Evolutionary conservation across 495 filamentous ascomycete species (phyloP).

Genomic region (Aspergillus bridgeri): DNA sequence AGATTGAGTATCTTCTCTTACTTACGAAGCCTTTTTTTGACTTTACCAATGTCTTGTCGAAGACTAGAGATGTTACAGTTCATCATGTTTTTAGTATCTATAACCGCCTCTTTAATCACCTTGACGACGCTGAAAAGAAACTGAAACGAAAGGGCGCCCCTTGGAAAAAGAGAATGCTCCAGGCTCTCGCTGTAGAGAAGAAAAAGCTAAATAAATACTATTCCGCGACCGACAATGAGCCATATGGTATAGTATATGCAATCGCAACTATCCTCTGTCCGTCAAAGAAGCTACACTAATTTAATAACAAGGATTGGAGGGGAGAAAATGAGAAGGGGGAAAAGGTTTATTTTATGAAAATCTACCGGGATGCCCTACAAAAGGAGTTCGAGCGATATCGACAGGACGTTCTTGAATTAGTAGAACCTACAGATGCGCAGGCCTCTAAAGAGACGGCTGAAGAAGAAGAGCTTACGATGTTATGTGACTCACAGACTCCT

Average conservation of each 20-base stretch:
- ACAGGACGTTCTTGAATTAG: not conserved
- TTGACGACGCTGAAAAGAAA: not conserved
- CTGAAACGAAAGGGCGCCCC: not conserved
- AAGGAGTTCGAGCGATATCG: not conserved
- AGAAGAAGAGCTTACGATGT: not conserved
- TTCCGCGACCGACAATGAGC: constrained; percentile 5
- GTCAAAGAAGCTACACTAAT: constrained; percentile 21
- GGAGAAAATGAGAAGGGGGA: not conserved
- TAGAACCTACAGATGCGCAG: not conserved
- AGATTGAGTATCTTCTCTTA: constrained; percentile 21
- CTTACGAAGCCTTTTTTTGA: constrained; percentile 13
- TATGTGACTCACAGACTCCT: not conserved
- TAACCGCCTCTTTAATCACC: not conserved
- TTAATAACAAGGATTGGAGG: constrained; percentile 15
- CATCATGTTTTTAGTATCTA: constrained; percentile 9
- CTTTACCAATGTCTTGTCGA: constrained; percentile 8
- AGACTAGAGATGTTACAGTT: constrained; percentile 14
- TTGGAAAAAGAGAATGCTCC: constrained; percentile 16
- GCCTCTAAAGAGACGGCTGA: not conserved
- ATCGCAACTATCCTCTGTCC: constrained; percentile 20
- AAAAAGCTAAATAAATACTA: constrained; percentile 14
- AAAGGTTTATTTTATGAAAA: not conserved
- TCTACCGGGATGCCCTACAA: constrained; percentile 3
- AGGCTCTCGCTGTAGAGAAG: not conserved
- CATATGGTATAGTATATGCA: constrained; percentile 13